These are phyloP conservation scores for Termitomyces sp. DNA, from an alignment of 768 basidiomycete species.

Conservation along the genomic window DNA sequence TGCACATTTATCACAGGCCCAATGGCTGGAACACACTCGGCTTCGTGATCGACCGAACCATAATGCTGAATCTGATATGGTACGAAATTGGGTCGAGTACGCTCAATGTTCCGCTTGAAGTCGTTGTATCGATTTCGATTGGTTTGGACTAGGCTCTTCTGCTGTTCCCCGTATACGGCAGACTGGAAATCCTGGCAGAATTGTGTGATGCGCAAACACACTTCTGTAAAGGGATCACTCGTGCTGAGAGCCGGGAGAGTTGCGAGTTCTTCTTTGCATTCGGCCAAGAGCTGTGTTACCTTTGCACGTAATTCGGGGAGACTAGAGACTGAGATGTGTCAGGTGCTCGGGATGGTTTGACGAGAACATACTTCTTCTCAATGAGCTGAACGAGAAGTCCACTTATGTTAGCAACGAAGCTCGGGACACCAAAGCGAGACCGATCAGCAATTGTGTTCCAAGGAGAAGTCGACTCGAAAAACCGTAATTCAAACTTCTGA, in stretches of 20 bases:
- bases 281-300: conserved; percentile 33
- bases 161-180: conserved; percentile 24
- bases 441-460: conserved; percentile 47
- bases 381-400: conserved; percentile 47
- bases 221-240: conserved; percentile 38
- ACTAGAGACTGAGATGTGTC: conserved; percentile 23
- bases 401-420: conserved; percentile 49
- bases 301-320: conserved; percentile 38
- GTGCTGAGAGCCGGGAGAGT: conserved; percentile 34
- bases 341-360: neutral
- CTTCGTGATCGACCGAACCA: neutral
- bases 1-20: conserved; percentile 6
- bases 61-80: conserved; percentile 6
- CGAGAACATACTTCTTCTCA: conserved; percentile 39
- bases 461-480: conserved; percentile 43
- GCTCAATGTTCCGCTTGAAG: conserved; percentile 29
- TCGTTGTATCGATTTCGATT: conserved; percentile 25
- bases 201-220: conserved; percentile 34
- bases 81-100: conserved; percentile 37
- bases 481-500: conserved; percentile 31
- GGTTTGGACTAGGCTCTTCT: conserved; percentile 31
- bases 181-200: conserved; percentile 38
- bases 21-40: neutral
- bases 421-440: conserved; percentile 48
- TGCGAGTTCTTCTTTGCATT: conserved; percentile 26